Percentiles rank a stretch among this genome's conserved stretches.
Conservation (phyloP, 306 rosid genomes). For the Delonix regia region DNA sequence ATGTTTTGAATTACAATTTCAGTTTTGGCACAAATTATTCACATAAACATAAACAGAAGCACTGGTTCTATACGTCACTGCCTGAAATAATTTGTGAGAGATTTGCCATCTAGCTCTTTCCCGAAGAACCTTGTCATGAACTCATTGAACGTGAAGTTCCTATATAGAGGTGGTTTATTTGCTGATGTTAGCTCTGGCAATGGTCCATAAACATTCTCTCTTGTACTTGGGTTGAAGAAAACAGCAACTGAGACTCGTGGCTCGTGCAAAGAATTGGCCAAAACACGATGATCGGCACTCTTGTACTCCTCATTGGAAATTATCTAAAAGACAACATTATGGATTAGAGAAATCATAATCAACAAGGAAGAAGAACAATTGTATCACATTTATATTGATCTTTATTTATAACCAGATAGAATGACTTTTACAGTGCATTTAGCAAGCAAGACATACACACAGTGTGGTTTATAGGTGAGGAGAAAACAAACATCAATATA, state of each 20-base stretch:
- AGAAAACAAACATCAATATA: too few species aligned
- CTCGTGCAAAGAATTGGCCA: slow-evolving; percentile 56
- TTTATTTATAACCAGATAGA: not conserved
- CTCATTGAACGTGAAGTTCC: slow-evolving; percentile 51
- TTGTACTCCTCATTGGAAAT: slow-evolving; percentile 66
- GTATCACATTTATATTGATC: not conserved
- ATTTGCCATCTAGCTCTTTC: slow-evolving; percentile 67
- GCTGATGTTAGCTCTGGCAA: slow-evolving; percentile 67
- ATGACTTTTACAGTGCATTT: not conserved
- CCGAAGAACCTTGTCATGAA: slow-evolving; percentile 60
- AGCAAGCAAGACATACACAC: too few species aligned
- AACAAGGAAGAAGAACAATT: not conserved
- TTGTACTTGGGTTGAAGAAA: slow-evolving; percentile 57
- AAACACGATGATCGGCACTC: slow-evolving; percentile 78
- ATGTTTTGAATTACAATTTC: not conserved
- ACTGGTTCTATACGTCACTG: slow-evolving; percentile 19
- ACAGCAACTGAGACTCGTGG: slow-evolving; percentile 59
- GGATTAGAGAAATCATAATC: not conserved
- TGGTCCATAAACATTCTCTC: slow-evolving; percentile 68
- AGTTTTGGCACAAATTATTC: not conserved
- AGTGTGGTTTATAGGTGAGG: too few species aligned
- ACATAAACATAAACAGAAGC: not conserved
- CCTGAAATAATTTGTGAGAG: slow-evolving; percentile 60
- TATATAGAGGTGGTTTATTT: slow-evolving; percentile 56
- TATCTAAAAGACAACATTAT: slow-evolving; percentile 40